phyloP scores from a whole-genome alignment of 2,329 filamentous ascomycete species.

The Colletotrichum agaves region DNA sequence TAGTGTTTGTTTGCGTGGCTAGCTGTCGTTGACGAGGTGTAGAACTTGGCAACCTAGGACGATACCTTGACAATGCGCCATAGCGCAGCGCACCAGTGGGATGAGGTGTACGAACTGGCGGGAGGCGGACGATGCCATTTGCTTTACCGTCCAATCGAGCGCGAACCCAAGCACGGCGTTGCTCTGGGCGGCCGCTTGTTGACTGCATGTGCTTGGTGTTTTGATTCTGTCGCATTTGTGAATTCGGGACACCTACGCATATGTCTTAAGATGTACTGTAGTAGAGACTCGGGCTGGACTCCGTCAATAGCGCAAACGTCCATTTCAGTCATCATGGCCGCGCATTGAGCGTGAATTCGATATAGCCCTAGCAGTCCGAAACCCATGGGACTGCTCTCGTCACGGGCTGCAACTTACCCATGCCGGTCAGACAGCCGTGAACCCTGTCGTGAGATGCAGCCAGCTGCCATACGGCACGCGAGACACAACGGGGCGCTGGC shows the following conservation, averaged over 20 bases:
- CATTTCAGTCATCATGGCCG: neutral
- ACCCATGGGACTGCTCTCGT: slow-evolving; percentile 28
- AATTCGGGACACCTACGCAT: slow-evolving; percentile 22
- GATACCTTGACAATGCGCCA: slow-evolving; percentile 12
- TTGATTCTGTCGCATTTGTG: slow-evolving; percentile 29
- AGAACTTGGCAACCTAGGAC: slow-evolving; percentile 16
- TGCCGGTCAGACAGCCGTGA: slow-evolving; percentile 9
- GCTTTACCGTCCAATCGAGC: slow-evolving; percentile 31
- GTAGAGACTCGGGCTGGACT: slow-evolving; percentile 8
- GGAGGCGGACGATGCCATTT: slow-evolving; percentile 30
- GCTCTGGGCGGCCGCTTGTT: slow-evolving; percentile 22
- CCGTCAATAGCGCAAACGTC: neutral
- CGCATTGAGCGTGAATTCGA: neutral
- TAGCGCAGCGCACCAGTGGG: slow-evolving; percentile 10
- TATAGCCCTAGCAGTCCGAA: slow-evolving; percentile 8
- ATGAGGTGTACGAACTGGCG: slow-evolving; percentile 27
- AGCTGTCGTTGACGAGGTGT: slow-evolving; percentile 3
- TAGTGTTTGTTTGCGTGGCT: slow-evolving; percentile 12
- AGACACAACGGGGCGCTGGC: slow-evolving; percentile 10
- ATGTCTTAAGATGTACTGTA: slow-evolving; percentile 18
- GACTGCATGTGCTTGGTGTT: slow-evolving; percentile 17
- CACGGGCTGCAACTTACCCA: neutral
- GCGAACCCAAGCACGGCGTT: slow-evolving; percentile 18
- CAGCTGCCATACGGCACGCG: slow-evolving; percentile 6
- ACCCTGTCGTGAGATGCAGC: slow-evolving; percentile 13